phyloP scores from a whole-genome alignment of 106 monocot genomes.

The Xerophyta viscosa region DNA sequence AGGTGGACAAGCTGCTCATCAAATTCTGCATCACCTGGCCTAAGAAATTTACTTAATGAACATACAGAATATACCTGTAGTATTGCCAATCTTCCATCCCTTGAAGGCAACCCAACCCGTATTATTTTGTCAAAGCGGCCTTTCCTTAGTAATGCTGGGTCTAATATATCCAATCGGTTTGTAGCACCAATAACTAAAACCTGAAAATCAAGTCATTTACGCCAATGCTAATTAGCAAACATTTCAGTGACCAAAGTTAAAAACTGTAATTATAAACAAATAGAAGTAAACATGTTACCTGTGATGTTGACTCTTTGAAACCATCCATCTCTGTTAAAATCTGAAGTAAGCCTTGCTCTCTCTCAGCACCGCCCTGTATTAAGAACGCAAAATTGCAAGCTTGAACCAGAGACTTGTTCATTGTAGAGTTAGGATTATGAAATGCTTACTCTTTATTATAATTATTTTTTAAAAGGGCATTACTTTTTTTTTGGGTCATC shows the following conservation, averaged over 20 bases:
- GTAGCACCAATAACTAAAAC: constrained; percentile 86
- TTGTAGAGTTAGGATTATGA: too few species aligned
- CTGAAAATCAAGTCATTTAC: too few species aligned
- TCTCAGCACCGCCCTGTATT: constrained; percentile 76
- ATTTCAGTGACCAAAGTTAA: not conserved
- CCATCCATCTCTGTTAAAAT: constrained; percentile 93
- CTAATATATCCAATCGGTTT: constrained; percentile 79
- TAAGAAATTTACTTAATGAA: not conserved
- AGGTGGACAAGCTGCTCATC: not conserved
- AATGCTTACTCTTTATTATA: too few species aligned
- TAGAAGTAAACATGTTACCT: constrained; percentile 17
- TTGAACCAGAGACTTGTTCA: too few species aligned
- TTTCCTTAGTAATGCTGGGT: constrained; percentile 75
- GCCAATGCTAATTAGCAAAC: too few species aligned
- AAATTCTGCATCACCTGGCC: not conserved
- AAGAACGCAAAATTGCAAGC: constrained; percentile 1
- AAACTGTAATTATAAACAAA: not conserved
- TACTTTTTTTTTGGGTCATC: too few species aligned
- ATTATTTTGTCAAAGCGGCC: constrained; percentile 89
- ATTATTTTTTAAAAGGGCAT: too few species aligned
- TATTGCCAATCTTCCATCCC: constrained; percentile 82
- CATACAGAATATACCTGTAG: constrained; percentile 32
- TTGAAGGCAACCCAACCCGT: constrained; percentile 79
- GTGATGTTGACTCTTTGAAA: constrained; percentile 64
- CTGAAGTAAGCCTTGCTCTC: constrained; percentile 91